Evolutionary conservation across 2,329 filamentous ascomycete genomes (phyloP), one percentile per base, ranked within the genome.

Genomic region (Fusarium brachygibbosum): DNA sequence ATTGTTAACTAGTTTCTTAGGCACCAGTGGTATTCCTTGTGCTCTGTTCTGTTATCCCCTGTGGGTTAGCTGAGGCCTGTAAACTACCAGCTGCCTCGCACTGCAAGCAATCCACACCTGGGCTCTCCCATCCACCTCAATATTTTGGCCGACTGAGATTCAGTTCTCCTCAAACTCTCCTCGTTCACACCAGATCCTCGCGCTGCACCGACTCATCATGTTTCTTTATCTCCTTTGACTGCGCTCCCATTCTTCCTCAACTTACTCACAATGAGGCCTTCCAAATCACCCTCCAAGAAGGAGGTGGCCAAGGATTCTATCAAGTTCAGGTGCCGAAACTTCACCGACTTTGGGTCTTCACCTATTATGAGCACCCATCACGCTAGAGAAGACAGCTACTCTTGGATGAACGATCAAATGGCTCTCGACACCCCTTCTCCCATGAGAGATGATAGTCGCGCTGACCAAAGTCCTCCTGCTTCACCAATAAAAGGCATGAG

Each of bases 81-180:
- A n/a, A n/a, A n/a, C n/a, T n/a, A n/a, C 32, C 46, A 45, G 37
- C 35, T 63, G 63, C 29, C 46, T 67, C 19, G 48, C 63, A 63
- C 52, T 52, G 57, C 17, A 28, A 29, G 28, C 46, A 46, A 52
- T 17, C 38, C 12, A 35, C 19, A 19, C 6, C 6, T 2, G 5
- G 9, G n/a, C 23, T 35, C 28, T 14, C 21, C 16, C 19, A 21
- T 16, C 11, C 41, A 38, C 25, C 11, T 8, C 16, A 17, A 16
- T 14, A 42, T 35, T 3, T 40, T 19, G 21, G 7, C 9, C 16
- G 0, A 13, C 1, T 0, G 17, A n/a, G 14, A 32, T 19, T 21
- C 9, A 5, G 0, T 1, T 19, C 13, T 8, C 5, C 3, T 6
- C 21, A 17, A 6, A 3, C 10, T 4, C 4, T 4, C 17, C 28